A percentile compares a stretch with the other conserved stretches of the same genome.
phyloP scores from a whole-genome alignment of 2,329 filamentous ascomycete genomes.

The Fusarium cyanostomum region DNA sequence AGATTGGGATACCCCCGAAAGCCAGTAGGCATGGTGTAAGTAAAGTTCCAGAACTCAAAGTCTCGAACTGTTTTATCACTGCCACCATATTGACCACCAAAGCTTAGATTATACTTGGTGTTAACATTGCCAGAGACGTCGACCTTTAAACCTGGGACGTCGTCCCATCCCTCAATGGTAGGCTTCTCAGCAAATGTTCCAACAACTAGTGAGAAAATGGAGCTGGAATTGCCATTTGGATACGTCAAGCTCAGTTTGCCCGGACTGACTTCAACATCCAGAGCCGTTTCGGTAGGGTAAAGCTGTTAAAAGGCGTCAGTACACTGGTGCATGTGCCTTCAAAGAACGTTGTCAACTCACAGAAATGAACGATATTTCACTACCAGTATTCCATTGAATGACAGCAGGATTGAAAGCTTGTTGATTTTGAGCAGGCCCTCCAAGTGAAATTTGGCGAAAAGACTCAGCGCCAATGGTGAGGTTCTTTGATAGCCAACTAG shows the following conservation, averaged over 20 bases:
- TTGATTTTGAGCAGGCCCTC: constrained; percentile 62
- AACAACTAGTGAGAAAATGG: constrained; percentile 61
- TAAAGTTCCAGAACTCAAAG: constrained; percentile 60
- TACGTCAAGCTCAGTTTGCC: constrained; percentile 60
- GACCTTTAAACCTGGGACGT: constrained; percentile 59
- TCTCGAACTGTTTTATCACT: constrained; percentile 45
- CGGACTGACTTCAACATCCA: constrained; percentile 18
- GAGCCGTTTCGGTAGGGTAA: constrained; percentile 45
- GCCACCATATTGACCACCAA: constrained; percentile 54
- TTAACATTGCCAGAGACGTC: constrained; percentile 57
- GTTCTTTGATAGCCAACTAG: constrained; percentile 64
- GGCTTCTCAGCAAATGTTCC: constrained; percentile 56
- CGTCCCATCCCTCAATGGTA: constrained; percentile 56
- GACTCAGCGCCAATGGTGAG: constrained; percentile 69
- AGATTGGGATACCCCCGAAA: constrained; percentile 16
- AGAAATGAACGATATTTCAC: constrained; percentile 45
- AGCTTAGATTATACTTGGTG: constrained; percentile 51
- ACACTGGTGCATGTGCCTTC: constrained; percentile 52
- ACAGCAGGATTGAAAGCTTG: constrained; percentile 67
- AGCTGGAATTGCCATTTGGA: constrained; percentile 59
- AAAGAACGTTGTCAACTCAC: constrained; percentile 29
- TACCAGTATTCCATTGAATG: constrained; percentile 64
- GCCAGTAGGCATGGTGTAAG: constrained; percentile 50
- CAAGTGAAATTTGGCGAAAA: constrained; percentile 64
- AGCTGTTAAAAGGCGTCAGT: constrained; percentile 49